phyloP scores from a whole-genome alignment of 1,284 basidiomycete species.

The Rhodofomes roseus region DNA sequence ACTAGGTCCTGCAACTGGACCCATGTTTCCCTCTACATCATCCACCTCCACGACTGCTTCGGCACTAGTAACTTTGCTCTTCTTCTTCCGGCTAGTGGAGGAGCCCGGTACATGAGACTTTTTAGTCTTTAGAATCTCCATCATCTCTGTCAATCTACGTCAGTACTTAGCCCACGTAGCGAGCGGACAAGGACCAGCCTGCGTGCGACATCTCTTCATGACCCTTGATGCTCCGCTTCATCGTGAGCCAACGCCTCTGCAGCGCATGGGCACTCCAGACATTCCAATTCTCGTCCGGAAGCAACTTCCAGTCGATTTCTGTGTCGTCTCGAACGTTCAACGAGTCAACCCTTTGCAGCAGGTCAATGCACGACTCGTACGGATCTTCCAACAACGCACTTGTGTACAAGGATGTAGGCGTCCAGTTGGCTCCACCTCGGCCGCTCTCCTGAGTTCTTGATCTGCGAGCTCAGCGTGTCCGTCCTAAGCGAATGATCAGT shows the following conservation, averaged over 20 bases:
- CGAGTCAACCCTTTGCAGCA: constrained; percentile 55
- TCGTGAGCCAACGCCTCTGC: constrained; percentile 72
- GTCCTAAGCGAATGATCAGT: constrained; percentile 44
- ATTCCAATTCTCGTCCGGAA: constrained; percentile 73
- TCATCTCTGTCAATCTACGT: constrained; percentile 50
- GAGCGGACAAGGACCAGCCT: constrained; percentile 39
- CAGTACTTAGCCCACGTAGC: constrained; percentile 2
- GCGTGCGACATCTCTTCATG: constrained; percentile 74
- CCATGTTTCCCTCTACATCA: constrained; percentile 16
- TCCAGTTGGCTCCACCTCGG: constrained; percentile 74
- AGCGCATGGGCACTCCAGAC: constrained; percentile 77
- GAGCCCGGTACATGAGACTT: constrained; percentile 53
- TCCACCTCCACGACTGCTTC: constrained; percentile 41
- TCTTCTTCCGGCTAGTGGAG: constrained; percentile 33
- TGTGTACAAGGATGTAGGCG: constrained; percentile 75
- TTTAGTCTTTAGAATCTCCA: constrained; percentile 72
- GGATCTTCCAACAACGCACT: constrained; percentile 42
- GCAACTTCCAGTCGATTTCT: constrained; percentile 80
- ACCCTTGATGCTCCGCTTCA: constrained; percentile 72
- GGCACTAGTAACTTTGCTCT: constrained; percentile 51
- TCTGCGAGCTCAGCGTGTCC: constrained; percentile 65
- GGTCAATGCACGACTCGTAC: background rate
- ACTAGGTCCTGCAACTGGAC: background rate
- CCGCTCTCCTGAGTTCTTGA: constrained; percentile 65
- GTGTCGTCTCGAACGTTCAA: constrained; percentile 72